Percentiles rank a stretch among this genome's conserved stretches.
Conservation (phyloP, 208 protist species). For the Wallacemonas sp. region DNA sequence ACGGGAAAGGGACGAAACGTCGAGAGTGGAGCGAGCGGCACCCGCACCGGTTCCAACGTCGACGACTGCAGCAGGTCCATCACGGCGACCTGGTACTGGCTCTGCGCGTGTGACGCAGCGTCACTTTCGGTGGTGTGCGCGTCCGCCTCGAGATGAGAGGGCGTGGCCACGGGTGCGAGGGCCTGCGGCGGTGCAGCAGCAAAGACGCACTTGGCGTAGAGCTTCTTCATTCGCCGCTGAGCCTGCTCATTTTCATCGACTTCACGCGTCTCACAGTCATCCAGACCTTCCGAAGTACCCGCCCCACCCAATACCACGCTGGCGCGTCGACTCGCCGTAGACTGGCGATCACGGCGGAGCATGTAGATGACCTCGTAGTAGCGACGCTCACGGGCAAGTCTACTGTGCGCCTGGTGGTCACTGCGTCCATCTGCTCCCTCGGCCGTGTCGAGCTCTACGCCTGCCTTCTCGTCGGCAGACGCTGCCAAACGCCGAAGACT, state of each 20-base stretch:
- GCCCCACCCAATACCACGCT: too few species aligned
- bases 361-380: conserved; percentile 11
- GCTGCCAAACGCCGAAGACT: background rate
- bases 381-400: background rate
- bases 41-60: background rate
- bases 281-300: too few species aligned
- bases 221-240: background rate
- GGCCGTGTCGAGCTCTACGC: too few species aligned
- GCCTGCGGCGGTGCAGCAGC: background rate
- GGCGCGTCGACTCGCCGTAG: background rate
- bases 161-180: background rate
- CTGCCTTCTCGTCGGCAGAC: too few species aligned
- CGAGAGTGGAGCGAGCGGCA: background rate
- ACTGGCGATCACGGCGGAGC: background rate
- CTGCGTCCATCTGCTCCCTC: background rate
- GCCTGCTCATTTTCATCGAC: conserved; percentile 1
- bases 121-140: background rate
- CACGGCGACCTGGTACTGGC: conserved; percentile 6
- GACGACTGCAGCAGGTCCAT: conserved; percentile 13
- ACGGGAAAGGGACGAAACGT: background rate
- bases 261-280: background rate
- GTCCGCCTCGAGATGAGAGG: background rate
- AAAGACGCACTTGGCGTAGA: conserved; percentile 10
- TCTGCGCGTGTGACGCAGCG: background rate
- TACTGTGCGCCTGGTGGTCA: background rate